Evolutionary conservation across 2,329 filamentous ascomycete species (phyloP).

Genomic region (Penicillium sp.): DNA sequence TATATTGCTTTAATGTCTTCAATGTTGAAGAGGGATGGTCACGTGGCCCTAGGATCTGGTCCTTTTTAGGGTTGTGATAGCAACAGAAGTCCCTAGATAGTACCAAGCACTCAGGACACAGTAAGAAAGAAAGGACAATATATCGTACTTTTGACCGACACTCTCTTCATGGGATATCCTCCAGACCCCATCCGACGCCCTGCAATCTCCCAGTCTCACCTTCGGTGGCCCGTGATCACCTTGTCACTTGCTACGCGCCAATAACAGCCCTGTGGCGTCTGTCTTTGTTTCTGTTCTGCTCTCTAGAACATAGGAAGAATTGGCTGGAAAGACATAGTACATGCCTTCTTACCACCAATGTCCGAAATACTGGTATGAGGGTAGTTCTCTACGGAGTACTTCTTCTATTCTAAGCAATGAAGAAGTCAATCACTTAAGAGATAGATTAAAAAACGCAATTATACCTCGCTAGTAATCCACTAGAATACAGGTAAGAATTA

Average conservation of each 20-base stretch:
- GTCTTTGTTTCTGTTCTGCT: background rate
- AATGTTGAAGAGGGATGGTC: background rate
- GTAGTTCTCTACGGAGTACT: background rate
- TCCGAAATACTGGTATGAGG: background rate
- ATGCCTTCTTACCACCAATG: background rate
- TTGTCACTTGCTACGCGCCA: background rate
- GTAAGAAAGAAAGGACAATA: background rate
- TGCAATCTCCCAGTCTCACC: constrained; percentile 4
- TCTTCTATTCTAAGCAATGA: background rate
- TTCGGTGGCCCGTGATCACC: constrained; percentile 3
- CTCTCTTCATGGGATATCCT: background rate
- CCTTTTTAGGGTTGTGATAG: background rate
- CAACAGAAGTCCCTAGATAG: background rate
- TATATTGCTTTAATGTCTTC: constrained; percentile 1
- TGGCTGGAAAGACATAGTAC: background rate
- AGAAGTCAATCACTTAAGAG: background rate
- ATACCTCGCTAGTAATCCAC: background rate
- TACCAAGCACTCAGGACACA: background rate
- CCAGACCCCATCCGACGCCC: background rate
- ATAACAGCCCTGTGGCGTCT: constrained; percentile 1
- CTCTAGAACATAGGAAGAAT: background rate
- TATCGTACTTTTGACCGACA: background rate
- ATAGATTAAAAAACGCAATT: background rate
- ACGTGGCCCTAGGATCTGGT: background rate
- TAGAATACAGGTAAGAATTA: background rate